Evolutionary conservation across 2,329 filamentous ascomycete species (phyloP).

Genomic region (Diplodia intermedia): DNA sequence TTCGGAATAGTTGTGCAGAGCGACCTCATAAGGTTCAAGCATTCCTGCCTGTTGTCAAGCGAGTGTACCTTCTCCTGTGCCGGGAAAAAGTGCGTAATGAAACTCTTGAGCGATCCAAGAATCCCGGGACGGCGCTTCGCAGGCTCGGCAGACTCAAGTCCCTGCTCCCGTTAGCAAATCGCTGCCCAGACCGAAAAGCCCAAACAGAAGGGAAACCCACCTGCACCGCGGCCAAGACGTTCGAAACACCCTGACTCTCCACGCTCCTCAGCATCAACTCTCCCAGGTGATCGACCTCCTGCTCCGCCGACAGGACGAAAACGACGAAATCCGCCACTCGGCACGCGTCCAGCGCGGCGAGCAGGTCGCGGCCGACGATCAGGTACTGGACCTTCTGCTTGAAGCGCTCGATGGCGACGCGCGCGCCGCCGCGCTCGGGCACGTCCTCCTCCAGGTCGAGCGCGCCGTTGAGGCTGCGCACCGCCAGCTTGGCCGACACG

Average conservation of each 20-base stretch:
- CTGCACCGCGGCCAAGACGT: conserved; percentile 84
- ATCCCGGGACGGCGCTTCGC: conserved; percentile 79
- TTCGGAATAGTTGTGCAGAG: conserved; percentile 92
- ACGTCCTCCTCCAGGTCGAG: conserved; percentile 75
- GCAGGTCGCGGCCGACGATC: conserved; percentile 73
- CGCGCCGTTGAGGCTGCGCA: conserved; percentile 75
- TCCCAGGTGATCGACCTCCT: conserved; percentile 83
- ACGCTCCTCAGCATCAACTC: conserved; percentile 85
- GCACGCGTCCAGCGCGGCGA: conserved; percentile 82
- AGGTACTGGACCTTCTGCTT: conserved; percentile 94
- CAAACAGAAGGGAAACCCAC: conserved; percentile 8
- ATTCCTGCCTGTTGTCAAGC: conserved; percentile 87
- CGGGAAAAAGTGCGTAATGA: conserved; percentile 93
- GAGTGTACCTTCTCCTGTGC: conserved; percentile 89
- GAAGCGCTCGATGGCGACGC: conserved; percentile 83
- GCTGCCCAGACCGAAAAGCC: background rate
- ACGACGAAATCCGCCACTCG: conserved; percentile 90
- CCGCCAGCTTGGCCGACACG: conserved; percentile 70
- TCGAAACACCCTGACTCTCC: conserved; percentile 93
- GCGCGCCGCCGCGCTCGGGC: conserved; percentile 63
- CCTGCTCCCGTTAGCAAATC: conserved; percentile 41
- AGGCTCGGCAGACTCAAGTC: conserved; percentile 77
- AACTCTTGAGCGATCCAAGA: conserved; percentile 83
- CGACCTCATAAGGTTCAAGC: conserved; percentile 86
- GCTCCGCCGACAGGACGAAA: conserved; percentile 79